Evolutionary conservation across 768 basidiomycete species (phyloP).

Genomic region (Butyriboletus loyo): DNA sequence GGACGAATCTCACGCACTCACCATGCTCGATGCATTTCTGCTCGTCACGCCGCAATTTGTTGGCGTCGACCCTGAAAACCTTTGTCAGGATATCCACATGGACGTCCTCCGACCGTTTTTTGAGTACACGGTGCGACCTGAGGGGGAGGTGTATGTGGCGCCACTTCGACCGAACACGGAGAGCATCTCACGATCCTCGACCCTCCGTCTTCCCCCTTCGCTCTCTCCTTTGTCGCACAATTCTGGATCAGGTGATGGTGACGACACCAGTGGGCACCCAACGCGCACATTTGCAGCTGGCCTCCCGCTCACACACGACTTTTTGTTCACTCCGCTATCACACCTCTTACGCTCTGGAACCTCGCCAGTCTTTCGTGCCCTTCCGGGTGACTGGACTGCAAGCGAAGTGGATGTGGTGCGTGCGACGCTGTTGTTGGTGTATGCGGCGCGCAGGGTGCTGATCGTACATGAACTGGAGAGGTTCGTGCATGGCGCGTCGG

Average conservation of each 20-base stretch:
- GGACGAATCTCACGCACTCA: constrained; percentile 60
- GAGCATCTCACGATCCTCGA: constrained; percentile 57
- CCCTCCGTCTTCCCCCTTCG: constrained; percentile 41
- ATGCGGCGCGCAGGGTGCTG: constrained; percentile 46
- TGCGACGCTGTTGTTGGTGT: constrained; percentile 61
- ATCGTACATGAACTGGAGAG: constrained; percentile 37
- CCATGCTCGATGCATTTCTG: constrained; percentile 32
- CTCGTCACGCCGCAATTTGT: constrained; percentile 18
- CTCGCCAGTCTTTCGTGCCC: constrained; percentile 61
- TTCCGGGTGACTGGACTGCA: constrained; percentile 72
- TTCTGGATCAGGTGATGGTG: background rate
- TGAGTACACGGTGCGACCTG: constrained; percentile 42
- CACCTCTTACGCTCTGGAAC: constrained; percentile 80
- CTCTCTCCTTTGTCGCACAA: background rate
- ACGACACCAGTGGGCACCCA: background rate
- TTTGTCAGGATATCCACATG: constrained; percentile 27
- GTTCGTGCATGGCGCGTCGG: constrained; percentile 27
- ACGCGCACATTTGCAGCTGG: constrained; percentile 23
- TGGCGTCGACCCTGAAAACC: constrained; percentile 22
- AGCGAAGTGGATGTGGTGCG: constrained; percentile 78
- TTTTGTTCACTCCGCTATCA: constrained; percentile 67
- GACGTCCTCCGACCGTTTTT: constrained; percentile 52
- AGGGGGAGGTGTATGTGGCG: constrained; percentile 41
- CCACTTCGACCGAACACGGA: constrained; percentile 49
- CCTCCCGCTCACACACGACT: constrained; percentile 56